Conservation (phyloP, 768 basidiomycete genomes). For the Rhizopogon roseolus region DNA sequence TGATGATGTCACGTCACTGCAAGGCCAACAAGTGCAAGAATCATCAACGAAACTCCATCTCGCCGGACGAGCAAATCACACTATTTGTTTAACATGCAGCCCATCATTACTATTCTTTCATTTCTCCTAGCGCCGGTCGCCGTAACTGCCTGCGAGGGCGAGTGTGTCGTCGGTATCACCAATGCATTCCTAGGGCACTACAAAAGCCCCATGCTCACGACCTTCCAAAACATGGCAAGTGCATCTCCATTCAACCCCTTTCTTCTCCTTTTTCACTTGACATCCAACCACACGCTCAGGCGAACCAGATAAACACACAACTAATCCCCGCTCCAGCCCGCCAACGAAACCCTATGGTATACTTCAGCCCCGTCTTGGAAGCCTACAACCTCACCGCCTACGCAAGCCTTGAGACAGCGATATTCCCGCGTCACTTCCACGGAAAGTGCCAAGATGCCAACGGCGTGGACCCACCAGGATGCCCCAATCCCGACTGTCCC, state of each 20-base stretch:
- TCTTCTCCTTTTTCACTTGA: not conserved
- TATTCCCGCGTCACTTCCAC: constrained; percentile 71
- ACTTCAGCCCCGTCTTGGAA: constrained; percentile 42
- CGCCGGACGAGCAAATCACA: constrained; percentile 6
- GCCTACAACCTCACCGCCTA: constrained; percentile 44
- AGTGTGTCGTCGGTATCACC: constrained; percentile 61
- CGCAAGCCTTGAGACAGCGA: constrained; percentile 42
- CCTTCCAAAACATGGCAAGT: constrained; percentile 41
- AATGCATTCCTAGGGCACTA: constrained; percentile 51
- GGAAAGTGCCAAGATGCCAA: constrained; percentile 61
- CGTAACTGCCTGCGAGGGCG: constrained; percentile 62
- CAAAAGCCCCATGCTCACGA: constrained; percentile 31
- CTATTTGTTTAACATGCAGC: constrained; percentile 12
- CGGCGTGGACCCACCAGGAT: constrained; percentile 59
- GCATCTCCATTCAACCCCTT: not conserved
- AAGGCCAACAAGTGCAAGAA: too few relatives aligned
- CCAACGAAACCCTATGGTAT: constrained; percentile 22
- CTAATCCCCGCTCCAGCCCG: constrained; percentile 25
- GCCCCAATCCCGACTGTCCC: constrained; percentile 76
- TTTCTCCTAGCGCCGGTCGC: constrained; percentile 29
- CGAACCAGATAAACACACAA: constrained; percentile 26
- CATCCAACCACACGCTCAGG: constrained; percentile 18
- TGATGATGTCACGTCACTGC: not conserved
- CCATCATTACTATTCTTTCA: constrained; percentile 14
- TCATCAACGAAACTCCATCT: not conserved